Base-by-base conservation (phyloP, 176 grass and related monocot genomes). In the Juncus effusus region DNA sequence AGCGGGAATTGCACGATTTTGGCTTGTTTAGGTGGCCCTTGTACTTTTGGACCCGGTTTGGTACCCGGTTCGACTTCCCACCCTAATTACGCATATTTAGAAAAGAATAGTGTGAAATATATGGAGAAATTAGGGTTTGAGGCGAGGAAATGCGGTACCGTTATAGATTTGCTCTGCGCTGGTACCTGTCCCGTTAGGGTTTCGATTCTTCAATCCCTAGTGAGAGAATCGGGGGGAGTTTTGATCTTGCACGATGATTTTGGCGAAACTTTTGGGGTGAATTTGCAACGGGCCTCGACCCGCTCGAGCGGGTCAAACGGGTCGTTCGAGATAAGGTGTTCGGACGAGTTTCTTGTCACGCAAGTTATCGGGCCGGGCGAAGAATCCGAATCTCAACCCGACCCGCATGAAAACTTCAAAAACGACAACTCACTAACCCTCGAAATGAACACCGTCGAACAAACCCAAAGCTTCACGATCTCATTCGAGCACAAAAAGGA, bases 211-310 rank as follows among this genome's bases (percentile, higher is more conserved):
- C 88, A 90, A 73, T 85, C 94, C 50, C 56, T 99, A 35, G 94
- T 88, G 67, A 93, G 89, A 80, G 83, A 82, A 68, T 99, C 85
- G 50, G 88, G 94, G 63, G 94, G 94, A 9, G 83, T 99, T 38
- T 84, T 99, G 56, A 89, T 99, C 70, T 81, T 89, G 71, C 88
- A 99, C 75, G 94, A 99, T 78, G 94, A 99, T 78, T 99, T 99
- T 84, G 94, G 89, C 37, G 88, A 99, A 83, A 88, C 89, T 69
- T 99, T 99, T 80, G 94, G 89, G 28, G 88, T 99, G 44, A 99
- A 99, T 65, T 80, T 99, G 78, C 94, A 99, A 78, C 93, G 85
- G 78, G 88, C 89, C 13, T 84, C 88, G 1, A 81, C 82, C 50
- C 88, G 86, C 78, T 75, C 88, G 28, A 76, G 88, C 42, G 85